phyloP scores from a whole-genome alignment of 805 yeast genomes.

The Wickerhamiella occidentalis region DNA sequence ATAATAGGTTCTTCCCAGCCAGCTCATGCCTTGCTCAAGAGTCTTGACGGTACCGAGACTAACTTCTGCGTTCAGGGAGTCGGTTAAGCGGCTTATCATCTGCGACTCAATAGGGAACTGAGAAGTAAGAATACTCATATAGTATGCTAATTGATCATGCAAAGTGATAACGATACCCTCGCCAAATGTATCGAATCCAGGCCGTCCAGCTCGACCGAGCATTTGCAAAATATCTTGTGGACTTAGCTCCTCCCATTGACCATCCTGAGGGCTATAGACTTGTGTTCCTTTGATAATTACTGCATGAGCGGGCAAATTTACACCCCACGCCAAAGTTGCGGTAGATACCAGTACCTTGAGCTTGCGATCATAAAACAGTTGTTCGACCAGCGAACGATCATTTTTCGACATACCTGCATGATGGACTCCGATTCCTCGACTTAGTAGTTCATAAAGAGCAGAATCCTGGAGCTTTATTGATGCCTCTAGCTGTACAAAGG shows the following conservation, averaged over 20 bases:
- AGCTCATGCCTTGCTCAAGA: constrained; percentile 55
- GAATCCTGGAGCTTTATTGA: constrained; percentile 42
- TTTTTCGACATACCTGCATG: constrained; percentile 74
- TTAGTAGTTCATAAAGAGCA: constrained; percentile 46
- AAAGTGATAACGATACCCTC: constrained; percentile 89
- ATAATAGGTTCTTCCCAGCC: constrained; percentile 73
- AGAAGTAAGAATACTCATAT: constrained; percentile 79
- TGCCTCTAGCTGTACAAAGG: constrained; percentile 41
- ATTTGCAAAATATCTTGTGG: constrained; percentile 93
- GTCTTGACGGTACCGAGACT: constrained; percentile 54
- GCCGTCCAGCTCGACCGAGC: constrained; percentile 98
- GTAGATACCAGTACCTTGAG: constrained; percentile 78
- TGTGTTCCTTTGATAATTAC: constrained; percentile 90
- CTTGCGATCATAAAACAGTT: constrained; percentile 77
- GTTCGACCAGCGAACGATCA: constrained; percentile 72
- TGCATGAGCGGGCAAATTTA: constrained; percentile 87
- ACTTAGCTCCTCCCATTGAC: constrained; percentile 80
- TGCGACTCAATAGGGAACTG: constrained; percentile 91
- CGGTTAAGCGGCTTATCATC: constrained; percentile 55
- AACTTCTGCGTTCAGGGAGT: constrained; percentile 75
- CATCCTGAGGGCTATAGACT: constrained; percentile 80
- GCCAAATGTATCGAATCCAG: constrained; percentile 82
- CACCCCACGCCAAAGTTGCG: constrained; percentile 96
- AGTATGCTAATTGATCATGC: constrained; percentile 74
- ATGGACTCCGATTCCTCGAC: constrained; percentile 73